Base-by-base conservation (phyloP, 176 grass and related monocot species). In the Neostapfia colusana region DNA sequence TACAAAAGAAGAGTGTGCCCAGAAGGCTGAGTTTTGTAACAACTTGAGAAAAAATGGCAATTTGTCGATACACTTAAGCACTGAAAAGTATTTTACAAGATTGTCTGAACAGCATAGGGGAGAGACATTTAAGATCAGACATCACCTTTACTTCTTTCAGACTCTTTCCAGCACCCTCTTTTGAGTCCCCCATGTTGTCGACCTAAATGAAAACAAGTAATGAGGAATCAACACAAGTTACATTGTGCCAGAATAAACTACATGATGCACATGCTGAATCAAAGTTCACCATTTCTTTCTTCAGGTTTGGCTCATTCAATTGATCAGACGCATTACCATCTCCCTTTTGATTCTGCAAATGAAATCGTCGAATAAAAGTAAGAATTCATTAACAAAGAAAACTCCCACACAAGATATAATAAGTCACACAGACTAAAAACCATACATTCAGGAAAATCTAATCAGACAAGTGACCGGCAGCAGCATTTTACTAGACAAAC, bases 231-330 rank as follows among this genome's bases (percentile, higher is more conserved):
- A 65, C 0, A 56, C 59, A 70, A 61, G 54, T 17, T 23, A 62
- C 18, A 13, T 70, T 11, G 34, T 72, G 14, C 41, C 45, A 27
- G 18, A 61, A 10, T 37, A 0, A 80, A 46, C 26, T 60, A 54
- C 24, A 80, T 58, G 39, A 57, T 70, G 39, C 53, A 43, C 6
- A 70, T 60, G 51, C 31, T 31, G 0, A 74, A 57, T 54, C 36
- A 67, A 66, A 66, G 43, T 13, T 58, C 21, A 76, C 81, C 64
- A n/a, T 68, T 69, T 83, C 51, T n/a, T 69, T 69, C 28, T 61
- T 76, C 72, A 38, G 50, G 43, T 58, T 40, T 28, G 34, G 59
- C 13, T 63, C 57, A 15, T 40, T 72, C 21, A 25, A 62, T n/a
- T 26, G 17, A 74, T 57, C 36, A 65, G 25, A 11, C 0, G 0